These are phyloP conservation scores for Neofusicoccum kwambonambiense DNA, from an alignment of 2,329 filamentous ascomycete species.

Conservation along the genomic window DNA sequence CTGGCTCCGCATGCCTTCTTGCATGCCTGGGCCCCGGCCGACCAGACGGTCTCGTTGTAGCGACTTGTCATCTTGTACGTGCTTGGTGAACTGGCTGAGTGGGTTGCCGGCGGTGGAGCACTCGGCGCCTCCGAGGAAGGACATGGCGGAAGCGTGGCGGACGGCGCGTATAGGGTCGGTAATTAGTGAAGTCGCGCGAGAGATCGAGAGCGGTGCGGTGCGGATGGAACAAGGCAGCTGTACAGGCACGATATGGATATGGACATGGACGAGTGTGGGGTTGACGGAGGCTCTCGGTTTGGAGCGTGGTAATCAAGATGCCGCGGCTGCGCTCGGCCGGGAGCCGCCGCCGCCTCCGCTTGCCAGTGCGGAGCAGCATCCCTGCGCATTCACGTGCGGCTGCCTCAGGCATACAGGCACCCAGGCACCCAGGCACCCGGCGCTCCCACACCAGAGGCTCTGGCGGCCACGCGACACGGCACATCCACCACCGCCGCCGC, in stretches of 20 bases:
- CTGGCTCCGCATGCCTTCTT: constrained; percentile 75
- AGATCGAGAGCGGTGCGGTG: no score
- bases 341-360: constrained; percentile 1
- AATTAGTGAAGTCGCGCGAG: neutral
- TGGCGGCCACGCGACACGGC: neutral
- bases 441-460: neutral
- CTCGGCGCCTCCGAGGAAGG: constrained; percentile 91
- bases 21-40: constrained; percentile 67
- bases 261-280: neutral
- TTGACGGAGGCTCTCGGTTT: neutral
- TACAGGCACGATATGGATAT: neutral
- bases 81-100: constrained; percentile 95
- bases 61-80: constrained; percentile 93
- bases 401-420: neutral
- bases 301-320: constrained; percentile 10
- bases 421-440: neutral
- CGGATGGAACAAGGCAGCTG: neutral
- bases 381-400: neutral
- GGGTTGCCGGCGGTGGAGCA: constrained; percentile 96
- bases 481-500: neutral
- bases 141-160: constrained; percentile 61
- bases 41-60: constrained; percentile 87
- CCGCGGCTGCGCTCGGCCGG: constrained; percentile 9
- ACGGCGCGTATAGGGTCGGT: neutral
- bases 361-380: constrained; percentile 1